Base-by-base conservation (phyloP, 164 flowering plant genomes). In the Houttuynia cordata region DNA sequence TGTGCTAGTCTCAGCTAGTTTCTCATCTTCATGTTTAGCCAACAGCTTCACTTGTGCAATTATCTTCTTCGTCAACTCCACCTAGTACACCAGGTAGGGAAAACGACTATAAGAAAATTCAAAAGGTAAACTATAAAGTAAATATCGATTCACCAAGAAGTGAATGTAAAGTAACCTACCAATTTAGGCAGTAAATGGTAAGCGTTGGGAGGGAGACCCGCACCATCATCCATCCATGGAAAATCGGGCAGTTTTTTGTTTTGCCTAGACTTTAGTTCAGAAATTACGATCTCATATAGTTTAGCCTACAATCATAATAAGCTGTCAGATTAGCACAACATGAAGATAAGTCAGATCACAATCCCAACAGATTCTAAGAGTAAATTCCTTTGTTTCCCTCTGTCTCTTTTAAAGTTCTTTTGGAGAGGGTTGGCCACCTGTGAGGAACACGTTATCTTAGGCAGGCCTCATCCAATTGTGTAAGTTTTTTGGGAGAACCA, bases 141-240 rank as follows among this genome's bases (percentile, higher is more conserved):
- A 25, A 30, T 3, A 30, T 34, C 12, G 4, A 6, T 18, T 24
- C 12, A 8, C 23, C 23, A 30, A 18, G 20, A 37, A 19, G 6
- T 53, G 18, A 1, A 7, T 30, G 37, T 23, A 24, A 12, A 54
- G 12, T 15, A 4, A 7, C 57, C 30, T 80, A 94, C 99, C 97
- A 94, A 65, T 70, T 78, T 73, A 25, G 84, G 91, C n/a, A 94
- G 81, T 64, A 86, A 85, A 71, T 85, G 78, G 64, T 74, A 79
- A 58, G 97, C 91, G 80, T 85, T 80, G 39, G 78, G 58, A 67
- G 99, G 95, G 65, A 94, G 76, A 56, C 97, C 99, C 62, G 88
- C 89, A 64, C 96, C 99, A 79, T 90, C 97, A 71, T 65, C 71
- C 99, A 86, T 88, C 99, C 99, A 94, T 57, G 97, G 96, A 60